Conservation (phyloP, 2,329 filamentous ascomycete species). For the Nemania serpens region DNA sequence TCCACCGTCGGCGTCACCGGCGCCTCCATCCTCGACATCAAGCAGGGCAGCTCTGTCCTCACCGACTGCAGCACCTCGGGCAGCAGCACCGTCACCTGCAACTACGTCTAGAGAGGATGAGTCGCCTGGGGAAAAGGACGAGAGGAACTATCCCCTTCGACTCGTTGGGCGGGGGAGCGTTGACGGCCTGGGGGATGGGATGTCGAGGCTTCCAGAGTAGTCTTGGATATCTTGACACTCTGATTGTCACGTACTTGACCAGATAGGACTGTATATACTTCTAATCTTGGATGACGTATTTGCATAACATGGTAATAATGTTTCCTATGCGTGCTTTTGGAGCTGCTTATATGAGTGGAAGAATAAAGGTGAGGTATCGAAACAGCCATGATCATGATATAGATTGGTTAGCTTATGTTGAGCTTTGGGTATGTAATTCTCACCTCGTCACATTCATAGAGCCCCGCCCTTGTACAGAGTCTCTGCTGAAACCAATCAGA, state of each 20-base stretch:
- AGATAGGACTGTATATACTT: conserved; percentile 8
- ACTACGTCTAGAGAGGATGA: conserved; percentile 27
- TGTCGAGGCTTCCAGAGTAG: too few relatives aligned
- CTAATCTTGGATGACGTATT: not conserved
- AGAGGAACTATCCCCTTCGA: too few relatives aligned
- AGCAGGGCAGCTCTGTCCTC: conserved; percentile 47
- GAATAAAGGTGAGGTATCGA: too few relatives aligned
- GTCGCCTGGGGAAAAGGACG: not conserved
- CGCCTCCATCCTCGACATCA: conserved; percentile 52
- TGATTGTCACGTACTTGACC: not conserved
- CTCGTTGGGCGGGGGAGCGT: not conserved
- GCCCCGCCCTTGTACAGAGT: not conserved
- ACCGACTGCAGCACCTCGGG: conserved; percentile 41
- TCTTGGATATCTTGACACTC: not conserved
- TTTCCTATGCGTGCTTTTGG: too few relatives aligned
- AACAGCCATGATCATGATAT: too few relatives aligned
- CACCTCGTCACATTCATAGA: not conserved
- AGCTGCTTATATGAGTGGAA: too few relatives aligned
- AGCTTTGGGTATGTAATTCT: too few relatives aligned
- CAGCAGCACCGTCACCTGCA: conserved; percentile 36
- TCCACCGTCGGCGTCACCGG: conserved; percentile 46
- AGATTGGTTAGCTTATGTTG: too few relatives aligned
- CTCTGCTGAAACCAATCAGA: not conserved
- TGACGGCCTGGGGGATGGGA: not conserved
- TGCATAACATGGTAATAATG: not conserved